phyloP scores from a whole-genome alignment of 345 rosid species.

The Theobroma cacao region DNA sequence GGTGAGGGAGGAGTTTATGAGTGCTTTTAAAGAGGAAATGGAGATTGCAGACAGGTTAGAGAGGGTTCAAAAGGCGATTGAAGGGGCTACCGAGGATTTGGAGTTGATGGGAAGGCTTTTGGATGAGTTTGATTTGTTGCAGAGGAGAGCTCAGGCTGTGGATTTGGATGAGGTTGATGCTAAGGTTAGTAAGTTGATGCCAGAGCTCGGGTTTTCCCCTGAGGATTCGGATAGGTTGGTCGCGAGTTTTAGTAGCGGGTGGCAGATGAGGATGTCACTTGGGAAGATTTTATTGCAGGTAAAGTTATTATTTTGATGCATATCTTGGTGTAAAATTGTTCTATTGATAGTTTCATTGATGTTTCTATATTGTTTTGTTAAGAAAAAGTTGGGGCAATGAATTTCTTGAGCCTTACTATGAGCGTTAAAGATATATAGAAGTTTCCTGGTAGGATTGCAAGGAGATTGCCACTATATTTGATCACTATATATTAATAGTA shows the following conservation, averaged over 20 bases:
- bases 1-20: constrained; percentile 87
- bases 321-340: neutral
- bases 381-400: neutral
- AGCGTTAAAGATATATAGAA: neutral
- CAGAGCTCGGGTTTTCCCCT: constrained; percentile 69
- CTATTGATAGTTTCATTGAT: neutral
- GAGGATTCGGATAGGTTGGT: constrained; percentile 95
- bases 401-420: neutral
- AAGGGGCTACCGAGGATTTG: constrained; percentile 74
- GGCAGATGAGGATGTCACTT: constrained; percentile 99
- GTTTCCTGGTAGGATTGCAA: neutral
- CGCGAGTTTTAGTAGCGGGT: constrained; percentile 91
- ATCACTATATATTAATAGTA: neutral
- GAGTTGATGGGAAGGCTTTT: constrained; percentile 92
- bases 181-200: constrained; percentile 89
- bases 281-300: constrained; percentile 98
- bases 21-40: constrained; percentile 89
- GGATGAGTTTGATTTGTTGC: constrained; percentile 92
- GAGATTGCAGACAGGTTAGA: constrained; percentile 57
- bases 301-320: constrained; percentile 5
- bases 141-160: constrained; percentile 75
- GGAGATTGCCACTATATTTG: neutral
- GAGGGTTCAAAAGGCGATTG: constrained; percentile 86
- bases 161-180: constrained; percentile 72
- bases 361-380: neutral